These are phyloP conservation scores for Suhomyces kilbournensis DNA, from an alignment of 805 yeast genomes.

Conservation along the genomic window DNA sequence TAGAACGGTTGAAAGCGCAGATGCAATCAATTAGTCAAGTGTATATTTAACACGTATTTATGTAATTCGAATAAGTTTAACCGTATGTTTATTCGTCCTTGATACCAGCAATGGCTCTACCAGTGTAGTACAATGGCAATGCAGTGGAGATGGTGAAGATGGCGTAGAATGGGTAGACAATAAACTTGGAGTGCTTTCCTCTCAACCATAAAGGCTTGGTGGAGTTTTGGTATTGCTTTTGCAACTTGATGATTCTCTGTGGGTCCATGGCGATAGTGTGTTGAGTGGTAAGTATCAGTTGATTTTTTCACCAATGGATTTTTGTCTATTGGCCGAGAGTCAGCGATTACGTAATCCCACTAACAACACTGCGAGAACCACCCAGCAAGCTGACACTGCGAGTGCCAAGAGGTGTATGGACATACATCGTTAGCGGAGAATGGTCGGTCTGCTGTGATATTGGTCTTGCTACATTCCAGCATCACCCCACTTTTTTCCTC, in stretches of 20 bases:
- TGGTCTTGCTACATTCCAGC: background rate
- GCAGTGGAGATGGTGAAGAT: conserved; percentile 64
- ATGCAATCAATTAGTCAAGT: background rate
- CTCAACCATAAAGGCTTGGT: conserved; percentile 44
- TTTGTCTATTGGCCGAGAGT: conserved; percentile 9
- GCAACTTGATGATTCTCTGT: conserved; percentile 46
- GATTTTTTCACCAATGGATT: conserved; percentile 8
- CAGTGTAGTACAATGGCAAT: conserved; percentile 65
- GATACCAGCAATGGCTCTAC: conserved; percentile 69
- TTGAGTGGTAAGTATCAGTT: conserved; percentile 7
- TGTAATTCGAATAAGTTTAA: background rate
- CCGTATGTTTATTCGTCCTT: conserved; percentile 37
- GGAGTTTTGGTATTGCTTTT: conserved; percentile 43
- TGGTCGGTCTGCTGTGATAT: too few relatives aligned
- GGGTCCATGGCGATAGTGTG: conserved; percentile 34
- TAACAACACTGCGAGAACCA: too few relatives aligned
- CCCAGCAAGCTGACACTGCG: too few relatives aligned
- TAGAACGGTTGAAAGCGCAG: background rate
- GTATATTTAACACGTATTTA: background rate
- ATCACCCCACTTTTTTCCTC: background rate
- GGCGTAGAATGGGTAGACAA: conserved; percentile 78
- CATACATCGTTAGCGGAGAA: too few relatives aligned
- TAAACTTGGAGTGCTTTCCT: conserved; percentile 52
- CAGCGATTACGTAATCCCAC: background rate
- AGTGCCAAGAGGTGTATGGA: too few relatives aligned